Evolutionary conservation across 805 yeast species (phyloP).

Genomic region (Saturnispora diversa): DNA sequence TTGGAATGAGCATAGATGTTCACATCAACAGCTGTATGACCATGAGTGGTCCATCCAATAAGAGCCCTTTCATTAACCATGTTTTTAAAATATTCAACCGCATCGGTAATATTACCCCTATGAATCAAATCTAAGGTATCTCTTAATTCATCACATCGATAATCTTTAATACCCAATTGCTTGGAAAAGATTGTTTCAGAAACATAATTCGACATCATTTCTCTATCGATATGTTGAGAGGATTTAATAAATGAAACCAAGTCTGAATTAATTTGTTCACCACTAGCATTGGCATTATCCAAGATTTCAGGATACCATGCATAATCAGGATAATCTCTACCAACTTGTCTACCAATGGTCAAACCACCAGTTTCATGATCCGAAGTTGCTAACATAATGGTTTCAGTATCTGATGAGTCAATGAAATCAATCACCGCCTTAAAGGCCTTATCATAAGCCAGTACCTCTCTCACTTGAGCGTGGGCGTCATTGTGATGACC

Average conservation of each 20-base stretch:
- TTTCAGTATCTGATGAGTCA: constrained; percentile 60
- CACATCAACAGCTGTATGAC: constrained; percentile 94
- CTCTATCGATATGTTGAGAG: constrained; percentile 1
- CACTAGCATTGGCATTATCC: constrained; percentile 62
- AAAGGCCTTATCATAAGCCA: constrained; percentile 81
- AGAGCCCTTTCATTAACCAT: constrained; percentile 77
- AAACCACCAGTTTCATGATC: constrained; percentile 97
- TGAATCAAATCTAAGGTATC: constrained; percentile 31
- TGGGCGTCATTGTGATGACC: constrained; percentile 93
- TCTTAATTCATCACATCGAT: constrained; percentile 45
- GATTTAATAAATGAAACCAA: constrained; percentile 10
- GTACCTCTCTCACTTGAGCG: constrained; percentile 85
- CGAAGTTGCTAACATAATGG: constrained; percentile 72
- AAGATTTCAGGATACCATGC: constrained; percentile 80
- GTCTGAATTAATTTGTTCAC: constrained; percentile 46
- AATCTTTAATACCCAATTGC: constrained; percentile 62
- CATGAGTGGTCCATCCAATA: constrained; percentile 95
- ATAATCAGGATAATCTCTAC: constrained; percentile 70
- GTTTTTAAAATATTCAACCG: constrained; percentile 45
- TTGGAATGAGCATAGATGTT: constrained; percentile 79
- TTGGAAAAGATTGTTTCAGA: constrained; percentile 44
- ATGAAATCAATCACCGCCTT: constrained; percentile 65
- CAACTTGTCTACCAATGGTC: constrained; percentile 74
- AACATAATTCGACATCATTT: constrained; percentile 38
- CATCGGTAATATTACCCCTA: constrained; percentile 22